Evolutionary conservation across 768 basidiomycete species (phyloP).

Genomic region (Phaffia tasmanica): DNA sequence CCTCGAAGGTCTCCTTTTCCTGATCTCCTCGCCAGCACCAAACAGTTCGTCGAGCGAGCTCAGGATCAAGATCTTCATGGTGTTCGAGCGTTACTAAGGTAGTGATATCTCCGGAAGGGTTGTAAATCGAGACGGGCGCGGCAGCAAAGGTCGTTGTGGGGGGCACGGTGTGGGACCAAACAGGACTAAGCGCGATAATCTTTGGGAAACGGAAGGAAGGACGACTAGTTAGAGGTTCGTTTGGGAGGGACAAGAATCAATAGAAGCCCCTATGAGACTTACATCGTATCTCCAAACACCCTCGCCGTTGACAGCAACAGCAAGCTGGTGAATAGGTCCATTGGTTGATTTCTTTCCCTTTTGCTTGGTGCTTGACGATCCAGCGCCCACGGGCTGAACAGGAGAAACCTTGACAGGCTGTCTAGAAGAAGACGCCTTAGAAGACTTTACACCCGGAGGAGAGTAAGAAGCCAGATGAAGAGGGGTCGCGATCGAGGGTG

Average conservation of each 20-base stretch:
- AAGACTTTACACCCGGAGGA: background rate
- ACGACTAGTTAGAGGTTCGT: background rate
- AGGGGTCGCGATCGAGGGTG: slow-evolving; percentile 15
- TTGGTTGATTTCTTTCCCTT: slow-evolving; percentile 9
- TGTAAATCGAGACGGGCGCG: slow-evolving; percentile 9
- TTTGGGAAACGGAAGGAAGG: background rate
- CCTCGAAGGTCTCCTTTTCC: slow-evolving; percentile 22
- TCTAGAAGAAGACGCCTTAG: background rate
- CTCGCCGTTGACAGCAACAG: slow-evolving; percentile 20
- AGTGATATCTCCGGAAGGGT: background rate
- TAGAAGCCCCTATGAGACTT: background rate
- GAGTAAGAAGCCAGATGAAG: slow-evolving; percentile 14
- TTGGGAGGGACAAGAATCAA: background rate
- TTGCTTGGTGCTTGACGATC: background rate
- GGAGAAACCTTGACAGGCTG: slow-evolving; percentile 17
- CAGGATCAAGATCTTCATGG: background rate
- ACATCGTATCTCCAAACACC: slow-evolving; percentile 25
- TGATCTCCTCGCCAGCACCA: slow-evolving; percentile 16
- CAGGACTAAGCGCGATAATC: slow-evolving; percentile 11
- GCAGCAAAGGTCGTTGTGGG: slow-evolving; percentile 19
- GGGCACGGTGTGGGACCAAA: slow-evolving; percentile 22
- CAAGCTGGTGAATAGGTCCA: slow-evolving; percentile 1
- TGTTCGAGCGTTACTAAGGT: slow-evolving; percentile 10
- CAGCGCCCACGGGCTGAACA: slow-evolving; percentile 1
- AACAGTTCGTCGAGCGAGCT: background rate